Percentiles rank a stretch among this genome's conserved stretches.
Evolutionary conservation across 768 basidiomycete genomes (phyloP).

Genomic region (Austroboletus eburneus): DNA sequence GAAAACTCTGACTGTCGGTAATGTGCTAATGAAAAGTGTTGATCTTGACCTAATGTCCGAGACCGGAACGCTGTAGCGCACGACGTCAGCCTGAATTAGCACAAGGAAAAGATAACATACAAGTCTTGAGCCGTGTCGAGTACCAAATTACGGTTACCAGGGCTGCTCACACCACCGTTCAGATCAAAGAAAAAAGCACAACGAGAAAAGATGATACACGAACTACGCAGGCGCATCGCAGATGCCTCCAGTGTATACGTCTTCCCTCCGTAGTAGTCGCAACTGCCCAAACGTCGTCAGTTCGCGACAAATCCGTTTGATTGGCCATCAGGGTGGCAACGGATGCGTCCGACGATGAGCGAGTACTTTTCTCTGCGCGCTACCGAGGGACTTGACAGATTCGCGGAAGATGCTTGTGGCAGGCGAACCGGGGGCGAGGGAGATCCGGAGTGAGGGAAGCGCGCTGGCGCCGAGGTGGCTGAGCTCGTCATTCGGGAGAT

Average conservation of each 20-base stretch:
- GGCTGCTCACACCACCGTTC: too few species aligned
- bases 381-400: constrained; percentile 31
- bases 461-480: constrained; percentile 37
- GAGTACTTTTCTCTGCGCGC: constrained; percentile 44
- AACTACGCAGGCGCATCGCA: constrained; percentile 46
- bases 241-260: constrained; percentile 41
- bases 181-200: too few species aligned
- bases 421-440: constrained; percentile 15
- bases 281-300: constrained; percentile 55
- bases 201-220: too few species aligned
- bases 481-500: constrained; percentile 35
- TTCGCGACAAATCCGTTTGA: constrained; percentile 44
- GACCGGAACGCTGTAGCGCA: constrained; percentile 33
- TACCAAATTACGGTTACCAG: constrained; percentile 38
- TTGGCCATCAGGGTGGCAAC: constrained; percentile 39
- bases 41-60: constrained; percentile 46
- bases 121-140: constrained; percentile 47
- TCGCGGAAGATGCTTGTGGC: constrained; percentile 34
- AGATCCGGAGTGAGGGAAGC: constrained; percentile 27
- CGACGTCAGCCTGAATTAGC: neutral
- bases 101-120: constrained; percentile 18
- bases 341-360: constrained; percentile 36
- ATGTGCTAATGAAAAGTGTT: constrained; percentile 86
- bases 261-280: constrained; percentile 33
- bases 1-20: constrained; percentile 79